Conservation (phyloP, 192 early-diverging fungal species). For the Podila epigama region DNA sequence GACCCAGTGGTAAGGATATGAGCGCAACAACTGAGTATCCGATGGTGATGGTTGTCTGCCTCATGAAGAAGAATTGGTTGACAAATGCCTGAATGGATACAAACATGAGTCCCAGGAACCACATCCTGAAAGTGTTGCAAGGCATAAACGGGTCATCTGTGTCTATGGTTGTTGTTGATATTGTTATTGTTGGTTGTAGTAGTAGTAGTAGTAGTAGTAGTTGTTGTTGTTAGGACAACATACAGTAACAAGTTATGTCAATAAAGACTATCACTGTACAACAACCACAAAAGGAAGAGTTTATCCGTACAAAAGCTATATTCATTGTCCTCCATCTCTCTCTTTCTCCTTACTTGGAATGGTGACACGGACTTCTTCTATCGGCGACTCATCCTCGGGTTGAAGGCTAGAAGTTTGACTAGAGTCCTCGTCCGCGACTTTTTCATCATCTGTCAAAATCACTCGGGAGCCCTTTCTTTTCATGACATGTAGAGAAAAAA, state of each 20-base stretch:
- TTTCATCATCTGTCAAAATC: not conserved
- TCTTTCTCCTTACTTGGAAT: slow-evolving; percentile 49
- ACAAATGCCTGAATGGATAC: slow-evolving; percentile 47
- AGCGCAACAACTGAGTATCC: slow-evolving; percentile 58
- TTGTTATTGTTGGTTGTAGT: not conserved
- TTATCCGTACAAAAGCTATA: no score
- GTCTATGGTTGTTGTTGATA: slow-evolving; percentile 4
- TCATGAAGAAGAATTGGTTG: slow-evolving; percentile 62
- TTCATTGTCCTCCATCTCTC: no score
- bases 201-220: no score
- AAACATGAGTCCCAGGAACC: slow-evolving; percentile 55
- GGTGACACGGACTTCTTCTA: slow-evolving; percentile 48
- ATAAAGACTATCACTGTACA: no score
- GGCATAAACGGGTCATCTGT: slow-evolving; percentile 58
- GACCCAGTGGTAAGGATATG: slow-evolving; percentile 56
- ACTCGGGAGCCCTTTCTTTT: not conserved
- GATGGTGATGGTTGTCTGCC: slow-evolving; percentile 52
- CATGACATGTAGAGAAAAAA: not conserved
- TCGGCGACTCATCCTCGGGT: slow-evolving; percentile 45
- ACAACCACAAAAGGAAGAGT: no score
- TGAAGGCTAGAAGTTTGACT: not conserved
- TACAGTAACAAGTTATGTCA: no score
- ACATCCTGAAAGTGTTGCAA: slow-evolving; percentile 62
- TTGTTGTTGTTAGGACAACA: no score
- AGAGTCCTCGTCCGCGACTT: slow-evolving; percentile 5